Percentiles rank a stretch among this genome's conserved stretches.
Evolutionary conservation across 2,329 filamentous ascomycete genomes (phyloP).

Genomic region (Aureobasidium sp.): DNA sequence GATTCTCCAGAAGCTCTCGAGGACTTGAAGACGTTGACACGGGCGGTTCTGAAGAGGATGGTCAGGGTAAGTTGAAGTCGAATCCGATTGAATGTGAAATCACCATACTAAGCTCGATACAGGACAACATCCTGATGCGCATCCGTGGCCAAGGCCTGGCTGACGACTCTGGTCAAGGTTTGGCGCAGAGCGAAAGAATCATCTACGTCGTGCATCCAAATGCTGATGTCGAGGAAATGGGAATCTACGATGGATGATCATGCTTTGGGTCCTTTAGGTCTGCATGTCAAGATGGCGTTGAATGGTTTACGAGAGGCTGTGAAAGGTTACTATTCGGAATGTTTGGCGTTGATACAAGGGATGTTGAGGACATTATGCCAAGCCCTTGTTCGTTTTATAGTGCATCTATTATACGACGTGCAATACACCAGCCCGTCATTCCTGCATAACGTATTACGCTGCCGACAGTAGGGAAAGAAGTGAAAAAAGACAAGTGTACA

Average conservation of each 20-base stretch:
- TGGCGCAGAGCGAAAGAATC: constrained; percentile 47
- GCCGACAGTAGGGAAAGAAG: too few relatives aligned
- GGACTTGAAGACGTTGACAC: constrained; percentile 62
- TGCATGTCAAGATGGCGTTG: background rate
- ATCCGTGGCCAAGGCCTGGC: constrained; percentile 80
- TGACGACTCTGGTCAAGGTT: constrained; percentile 59
- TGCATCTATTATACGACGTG: too few relatives aligned
- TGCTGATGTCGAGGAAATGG: constrained; percentile 64
- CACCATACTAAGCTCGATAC: background rate
- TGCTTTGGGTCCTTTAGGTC: background rate
- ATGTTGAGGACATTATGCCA: too few relatives aligned
- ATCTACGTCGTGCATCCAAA: constrained; percentile 93
- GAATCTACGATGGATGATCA: background rate
- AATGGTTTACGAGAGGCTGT: background rate
- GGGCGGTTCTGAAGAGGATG: constrained; percentile 90
- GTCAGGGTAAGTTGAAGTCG: constrained; percentile 64
- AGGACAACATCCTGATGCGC: constrained; percentile 55
- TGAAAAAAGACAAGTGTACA: too few relatives aligned
- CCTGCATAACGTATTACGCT: too few relatives aligned
- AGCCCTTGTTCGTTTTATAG: too few relatives aligned
- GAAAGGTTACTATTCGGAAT: too few relatives aligned
- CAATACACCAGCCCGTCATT: too few relatives aligned
- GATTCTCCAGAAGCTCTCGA: constrained; percentile 75
- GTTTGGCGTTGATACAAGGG: too few relatives aligned
- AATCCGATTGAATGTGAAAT: background rate